Evolutionary conservation across 306 rosid genomes (phyloP), one percentile per base, ranked within the genome.

Genomic region (Cicer chorassanicum): DNA sequence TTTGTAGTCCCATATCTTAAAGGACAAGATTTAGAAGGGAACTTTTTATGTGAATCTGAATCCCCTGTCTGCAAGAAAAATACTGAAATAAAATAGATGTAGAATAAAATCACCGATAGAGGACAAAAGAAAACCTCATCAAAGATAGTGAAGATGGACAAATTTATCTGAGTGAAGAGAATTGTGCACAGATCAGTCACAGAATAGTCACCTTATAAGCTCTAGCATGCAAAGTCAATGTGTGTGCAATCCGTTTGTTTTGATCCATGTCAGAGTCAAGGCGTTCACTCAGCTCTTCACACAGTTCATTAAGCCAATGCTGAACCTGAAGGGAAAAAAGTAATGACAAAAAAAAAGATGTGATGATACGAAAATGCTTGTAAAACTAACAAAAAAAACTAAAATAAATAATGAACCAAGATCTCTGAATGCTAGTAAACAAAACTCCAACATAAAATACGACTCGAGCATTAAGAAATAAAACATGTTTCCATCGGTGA

Each of bases 11-110:
- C 96, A 76, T 91, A 89, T 74, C 98, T 87, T 68, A 93, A 75
- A 81, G 96, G 91, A 81, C 98, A 89, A 73, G 97, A 93, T 81
- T 91, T 93, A 57, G 97, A 93, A 81, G 98, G 94, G 76, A 91
- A 93, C 80, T 88, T 91, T 79, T 80, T 91, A 65, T 77, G 83
- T 63, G 93, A 81, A 84, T 88, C 92, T 38, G 94, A 78, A 76
- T 84, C 94, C 73, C 91, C 73, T 29, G 62, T 67, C 96, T 93
- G 90, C 82, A 86, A 78, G 77, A 76, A 77, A 59, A 75, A 78
- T 82, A 63, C 50, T 57, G 67, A 55, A 76, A 65, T 74, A 43
- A 78, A 34, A 41, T 57, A 41, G 75, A 63, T 39, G n/a, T 36
- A 53, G 18, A 75, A 62, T 53, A 59, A 39, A 68, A 34, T 50